Evolutionary conservation across 1,284 basidiomycete species (phyloP), one percentile per base, ranked within the genome.

Genomic region (Fistulina hepatica): DNA sequence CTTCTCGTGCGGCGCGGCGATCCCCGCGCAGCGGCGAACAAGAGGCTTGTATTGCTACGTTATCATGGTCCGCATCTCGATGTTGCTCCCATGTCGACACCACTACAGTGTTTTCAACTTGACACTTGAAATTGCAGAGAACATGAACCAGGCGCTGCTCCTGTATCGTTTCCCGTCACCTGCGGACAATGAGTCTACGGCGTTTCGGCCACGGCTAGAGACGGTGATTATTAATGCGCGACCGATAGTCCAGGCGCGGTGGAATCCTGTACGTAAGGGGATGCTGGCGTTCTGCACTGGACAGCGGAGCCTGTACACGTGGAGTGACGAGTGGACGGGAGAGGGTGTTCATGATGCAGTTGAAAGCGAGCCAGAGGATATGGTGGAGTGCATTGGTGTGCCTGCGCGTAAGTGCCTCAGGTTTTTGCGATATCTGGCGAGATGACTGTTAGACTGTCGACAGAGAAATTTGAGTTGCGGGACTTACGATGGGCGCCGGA

Each of bases 401-500:
- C 83, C 83, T 37, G 71, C 81, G 23, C 72, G 82, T 85, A 52
- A 60, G 79, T 65, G 9, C 19, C 21, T 21, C 41, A 12, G 13
- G 21, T 11, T 31, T 17, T 35, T 20, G 10, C 23, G 9, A 13
- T 23, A 20, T 26, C 12, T 21, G 15, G 17, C 33, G 4, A 30
- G 10, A 13, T 21, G n/a, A 8, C 26, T 21, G 26, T 37, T 33
- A 41, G 40, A 41, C 39, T 38, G 32, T 42, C 33, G 21, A 16
- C 51, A 83, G 78, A 71, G 45, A 67, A 72, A 53, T 81, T 86
- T 48, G 67, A 76, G 44, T 66, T 73, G 3, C 65, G 65, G 37
- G 76, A 81, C 48, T 44, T 85, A 10, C 65, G 57, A 36, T 90
- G 86, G 86, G 73, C 81, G n/a, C 80, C 81, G 8, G 85, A 90